Evolutionary conservation across 2,329 filamentous ascomycete species (phyloP), one percentile per base, ranked within the genome.

Genomic region (Cyphellophora attinorum): DNA sequence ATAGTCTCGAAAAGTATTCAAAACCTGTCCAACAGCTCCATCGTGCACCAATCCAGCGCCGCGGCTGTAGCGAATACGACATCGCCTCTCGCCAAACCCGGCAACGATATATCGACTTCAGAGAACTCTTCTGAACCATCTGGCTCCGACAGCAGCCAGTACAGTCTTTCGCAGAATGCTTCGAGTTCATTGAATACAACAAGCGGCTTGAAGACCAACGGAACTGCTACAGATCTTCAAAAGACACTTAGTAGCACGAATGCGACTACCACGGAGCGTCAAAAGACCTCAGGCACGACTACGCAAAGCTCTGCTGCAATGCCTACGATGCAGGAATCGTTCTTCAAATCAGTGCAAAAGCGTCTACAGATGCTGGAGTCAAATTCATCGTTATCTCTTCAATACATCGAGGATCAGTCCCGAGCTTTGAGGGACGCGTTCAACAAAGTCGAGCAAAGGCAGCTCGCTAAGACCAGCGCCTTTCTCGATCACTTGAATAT

Each of bases 401-500:
- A 94, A 51, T 98, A 98, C 53, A 93, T 98, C 40, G 89, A 96
- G 61, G 86, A 94, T 40, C 91, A 96, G 56, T 95, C 89, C 3
- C 81, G 79, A 31, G 85, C 93, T 42, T 68, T 96, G 25, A 81
- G 89, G 30, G 85, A 95, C 46, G 85, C 85, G 0, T 84, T 95
- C 43, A 75, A 76, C 35, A 82, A 83, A 51, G 81, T 93, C 18
- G 89, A 96, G 58, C 86, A 86, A 49, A 79, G 81, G 35, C 91
- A 96, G 54, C 65, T 93, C 11, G 67, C 74, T n/a, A 91, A 89
- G 53, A 85, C 89, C 1, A 79, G 81, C 14, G 68, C 70, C 2
- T 95, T 95, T 52, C 68, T 96, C 11, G 76, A 85, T 40, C 76
- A 76, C 23, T 68, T 98, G n/a, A 98, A 98, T 56, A 70, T 68